A percentile compares a stretch with the other conserved stretches of the same genome.
phyloP scores from a whole-genome alignment of 2,329 filamentous ascomycete genomes.

The Diplodia intermedia region DNA sequence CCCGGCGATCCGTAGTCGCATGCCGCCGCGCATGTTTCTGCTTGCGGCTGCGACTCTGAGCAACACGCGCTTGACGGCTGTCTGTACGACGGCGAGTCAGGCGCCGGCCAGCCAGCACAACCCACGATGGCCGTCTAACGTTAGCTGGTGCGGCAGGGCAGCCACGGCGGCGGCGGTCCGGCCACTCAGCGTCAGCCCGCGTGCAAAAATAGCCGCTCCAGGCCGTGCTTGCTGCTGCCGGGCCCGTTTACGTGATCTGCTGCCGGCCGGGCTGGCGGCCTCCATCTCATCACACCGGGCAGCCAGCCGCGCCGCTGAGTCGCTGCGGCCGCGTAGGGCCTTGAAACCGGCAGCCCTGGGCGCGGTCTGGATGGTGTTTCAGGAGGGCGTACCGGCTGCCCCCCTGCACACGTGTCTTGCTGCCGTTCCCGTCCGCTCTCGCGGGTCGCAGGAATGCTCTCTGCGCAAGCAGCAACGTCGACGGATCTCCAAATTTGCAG shows the following conservation, averaged over 20 bases:
- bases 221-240: not conserved
- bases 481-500: constrained; percentile 24
- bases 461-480: not conserved
- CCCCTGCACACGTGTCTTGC: constrained; percentile 28
- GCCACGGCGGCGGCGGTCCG: not conserved
- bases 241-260: constrained; percentile 3
- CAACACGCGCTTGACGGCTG: not conserved
- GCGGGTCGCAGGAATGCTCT: not conserved
- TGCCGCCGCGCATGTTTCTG: constrained; percentile 8
- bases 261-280: not conserved
- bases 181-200: constrained; percentile 14
- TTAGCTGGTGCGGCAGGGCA: not conserved
- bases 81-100: constrained; percentile 3
- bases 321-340: not conserved
- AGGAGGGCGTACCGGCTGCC: constrained; percentile 18
- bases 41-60: constrained; percentile 9
- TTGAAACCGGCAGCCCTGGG: constrained; percentile 22
- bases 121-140: constrained; percentile 11
- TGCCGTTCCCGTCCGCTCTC: not conserved
- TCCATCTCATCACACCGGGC: not conserved
- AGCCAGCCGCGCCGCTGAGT: constrained; percentile 1
- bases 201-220: constrained; percentile 11
- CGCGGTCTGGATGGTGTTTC: constrained; percentile 17
- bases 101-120: not conserved
- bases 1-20: not conserved